Evolutionary conservation across 257 asterid genomes (phyloP).

Genomic region (Eucommia ulmoides): DNA sequence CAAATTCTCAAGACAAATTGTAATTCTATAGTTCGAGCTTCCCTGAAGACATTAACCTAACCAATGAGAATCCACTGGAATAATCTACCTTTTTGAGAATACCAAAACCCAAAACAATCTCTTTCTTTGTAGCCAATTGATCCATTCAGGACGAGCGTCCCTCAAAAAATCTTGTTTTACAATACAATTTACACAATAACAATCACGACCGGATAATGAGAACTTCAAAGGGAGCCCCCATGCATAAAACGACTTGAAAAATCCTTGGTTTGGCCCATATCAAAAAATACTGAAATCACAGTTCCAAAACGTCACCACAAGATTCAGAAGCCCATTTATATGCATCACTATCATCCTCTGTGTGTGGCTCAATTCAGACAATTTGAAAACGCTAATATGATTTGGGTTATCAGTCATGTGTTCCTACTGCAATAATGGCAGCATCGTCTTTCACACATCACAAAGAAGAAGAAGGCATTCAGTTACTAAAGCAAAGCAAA

Average conservation of each 20-base stretch:
- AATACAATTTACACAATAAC: constrained; percentile 51
- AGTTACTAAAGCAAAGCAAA: constrained; percentile 40
- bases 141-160: constrained; percentile 49
- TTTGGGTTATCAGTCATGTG: constrained; percentile 48
- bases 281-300: constrained; percentile 47
- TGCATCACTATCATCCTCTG: constrained; percentile 22
- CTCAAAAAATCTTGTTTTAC: constrained; percentile 35
- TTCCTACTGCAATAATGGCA: constrained; percentile 51
- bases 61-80: constrained; percentile 42
- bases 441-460: constrained; percentile 47
- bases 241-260: constrained; percentile 30
- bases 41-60: constrained; percentile 62
- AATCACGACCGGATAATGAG: constrained; percentile 33
- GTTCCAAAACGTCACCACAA: constrained; percentile 83
- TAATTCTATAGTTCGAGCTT: constrained; percentile 63
- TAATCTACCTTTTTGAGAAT: constrained; percentile 27
- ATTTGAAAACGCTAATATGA: constrained; percentile 29
- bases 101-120: constrained; percentile 50
- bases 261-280: constrained; percentile 44
- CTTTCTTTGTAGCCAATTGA: constrained; percentile 76
- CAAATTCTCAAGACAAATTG: constrained; percentile 32
- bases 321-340: constrained; percentile 44
- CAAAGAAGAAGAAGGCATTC: constrained; percentile 40
- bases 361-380: constrained; percentile 50
- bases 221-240: constrained; percentile 55